These are phyloP conservation scores for Tulasnella sp. DNA, from an alignment of 768 basidiomycete genomes.

Conservation along the genomic window DNA sequence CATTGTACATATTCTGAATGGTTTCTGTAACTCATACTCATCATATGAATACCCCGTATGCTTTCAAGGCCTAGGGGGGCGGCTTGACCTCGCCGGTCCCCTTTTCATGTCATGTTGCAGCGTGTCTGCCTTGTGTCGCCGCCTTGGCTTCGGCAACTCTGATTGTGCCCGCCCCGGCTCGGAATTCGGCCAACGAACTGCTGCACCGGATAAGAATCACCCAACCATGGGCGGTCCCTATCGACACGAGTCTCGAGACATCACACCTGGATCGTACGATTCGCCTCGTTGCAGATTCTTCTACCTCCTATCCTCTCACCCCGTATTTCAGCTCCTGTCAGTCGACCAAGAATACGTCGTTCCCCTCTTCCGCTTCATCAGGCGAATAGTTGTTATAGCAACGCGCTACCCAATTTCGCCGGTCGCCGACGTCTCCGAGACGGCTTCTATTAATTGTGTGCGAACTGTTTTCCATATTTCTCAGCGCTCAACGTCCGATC, in stretches of 20 bases:
- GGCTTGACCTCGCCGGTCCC: background rate
- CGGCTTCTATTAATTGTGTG: background rate
- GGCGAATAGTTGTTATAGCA: background rate
- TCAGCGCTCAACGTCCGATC: background rate
- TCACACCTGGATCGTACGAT: constrained; percentile 6
- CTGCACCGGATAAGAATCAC: background rate
- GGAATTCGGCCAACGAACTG: background rate
- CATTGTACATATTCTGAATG: background rate
- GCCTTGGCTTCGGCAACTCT: background rate
- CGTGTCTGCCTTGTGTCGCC: background rate
- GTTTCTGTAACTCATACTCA: constrained; percentile 11
- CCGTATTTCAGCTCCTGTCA: constrained; percentile 6
- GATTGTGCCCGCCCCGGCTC: background rate
- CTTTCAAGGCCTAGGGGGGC: background rate
- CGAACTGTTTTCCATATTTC: constrained; percentile 1
- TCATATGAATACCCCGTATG: background rate
- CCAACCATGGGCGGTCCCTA: background rate
- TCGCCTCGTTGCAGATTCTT: background rate
- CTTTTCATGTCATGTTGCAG: background rate
- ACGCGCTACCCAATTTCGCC: background rate
- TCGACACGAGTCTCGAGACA: background rate
- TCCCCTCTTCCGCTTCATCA: background rate
- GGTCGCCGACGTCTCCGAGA: constrained; percentile 17
- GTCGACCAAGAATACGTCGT: background rate
- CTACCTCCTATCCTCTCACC: background rate